Conservation (phyloP, 768 basidiomycete genomes). For the Hortiboletus campestris region DNA sequence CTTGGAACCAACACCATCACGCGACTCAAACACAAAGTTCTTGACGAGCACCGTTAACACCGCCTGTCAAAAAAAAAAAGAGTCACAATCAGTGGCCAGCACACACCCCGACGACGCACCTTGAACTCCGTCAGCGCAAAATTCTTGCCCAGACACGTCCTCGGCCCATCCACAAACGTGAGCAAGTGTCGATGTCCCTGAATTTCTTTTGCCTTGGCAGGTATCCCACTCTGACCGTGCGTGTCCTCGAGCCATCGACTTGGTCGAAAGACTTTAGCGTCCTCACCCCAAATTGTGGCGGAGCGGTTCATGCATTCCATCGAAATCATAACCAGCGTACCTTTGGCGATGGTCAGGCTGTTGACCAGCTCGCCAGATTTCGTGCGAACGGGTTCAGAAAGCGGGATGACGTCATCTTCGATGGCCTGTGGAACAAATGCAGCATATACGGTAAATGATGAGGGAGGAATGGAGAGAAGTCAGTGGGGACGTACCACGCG, state of each 20-base stretch:
- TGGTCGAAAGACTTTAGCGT: constrained; percentile 57
- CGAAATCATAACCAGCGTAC: constrained; percentile 42
- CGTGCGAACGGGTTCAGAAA: constrained; percentile 40
- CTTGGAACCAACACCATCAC: constrained; percentile 35
- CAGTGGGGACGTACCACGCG: constrained; percentile 8
- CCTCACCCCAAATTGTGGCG: constrained; percentile 56
- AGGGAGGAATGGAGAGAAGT: too few relatives aligned
- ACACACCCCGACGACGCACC: constrained; percentile 9
- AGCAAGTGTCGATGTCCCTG: constrained; percentile 50
- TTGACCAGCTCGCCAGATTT: constrained; percentile 34
- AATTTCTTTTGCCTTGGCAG: constrained; percentile 36
- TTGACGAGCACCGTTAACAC: constrained; percentile 40
- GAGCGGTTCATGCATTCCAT: constrained; percentile 50
- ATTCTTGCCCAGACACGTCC: constrained; percentile 46
- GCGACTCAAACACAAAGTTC: constrained; percentile 36
- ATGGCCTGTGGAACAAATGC: constrained; percentile 33
- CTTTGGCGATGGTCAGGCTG: constrained; percentile 45
- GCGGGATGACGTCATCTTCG: constrained; percentile 57
- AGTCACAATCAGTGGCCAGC: not conserved
- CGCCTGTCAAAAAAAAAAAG: too few relatives aligned
- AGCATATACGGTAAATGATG: too few relatives aligned
- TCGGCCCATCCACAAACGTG: constrained; percentile 48
- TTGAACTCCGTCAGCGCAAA: constrained; percentile 44
- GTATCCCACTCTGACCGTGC: constrained; percentile 16
- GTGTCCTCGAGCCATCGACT: constrained; percentile 55